These are phyloP conservation scores for Pulveroboletus sp. DNA, from an alignment of 768 basidiomycete species.

Conservation along the genomic window DNA sequence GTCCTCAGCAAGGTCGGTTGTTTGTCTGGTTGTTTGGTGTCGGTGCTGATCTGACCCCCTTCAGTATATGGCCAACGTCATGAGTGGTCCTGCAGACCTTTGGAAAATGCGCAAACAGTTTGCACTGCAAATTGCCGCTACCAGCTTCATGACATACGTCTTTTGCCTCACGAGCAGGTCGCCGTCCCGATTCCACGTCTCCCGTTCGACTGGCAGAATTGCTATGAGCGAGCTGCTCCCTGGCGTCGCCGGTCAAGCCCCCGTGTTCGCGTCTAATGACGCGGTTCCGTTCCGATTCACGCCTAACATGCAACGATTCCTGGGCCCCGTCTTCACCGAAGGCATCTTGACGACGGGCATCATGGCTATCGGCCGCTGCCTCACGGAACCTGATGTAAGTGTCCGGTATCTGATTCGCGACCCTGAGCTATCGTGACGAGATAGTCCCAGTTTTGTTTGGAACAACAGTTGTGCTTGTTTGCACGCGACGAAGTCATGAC, in stretches of 20 bases:
- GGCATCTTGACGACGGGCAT: conserved; percentile 83
- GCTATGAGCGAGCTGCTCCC: conserved; percentile 93
- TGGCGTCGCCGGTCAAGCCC: conserved; percentile 47
- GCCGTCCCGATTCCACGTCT: conserved; percentile 83
- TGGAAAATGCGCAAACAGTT: conserved; percentile 99
- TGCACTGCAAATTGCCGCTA: conserved; percentile 80
- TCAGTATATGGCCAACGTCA: conserved; percentile 88
- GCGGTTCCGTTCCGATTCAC: conserved; percentile 96
- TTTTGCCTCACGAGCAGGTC: conserved; percentile 80
- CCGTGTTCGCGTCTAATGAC: conserved; percentile 75
- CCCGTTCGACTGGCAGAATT: conserved; percentile 83
- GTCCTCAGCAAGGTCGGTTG: conserved; percentile 69
- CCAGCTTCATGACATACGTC: conserved; percentile 89
- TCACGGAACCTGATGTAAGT: conserved; percentile 87
- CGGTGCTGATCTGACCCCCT: neutral
- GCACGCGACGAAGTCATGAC: conserved; percentile 87
- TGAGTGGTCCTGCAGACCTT: conserved; percentile 77
- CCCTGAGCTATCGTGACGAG: neutral
- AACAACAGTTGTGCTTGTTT: conserved; percentile 88
- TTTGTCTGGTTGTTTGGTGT: neutral
- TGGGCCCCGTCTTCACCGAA: conserved; percentile 86
- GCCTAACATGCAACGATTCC: conserved; percentile 91
- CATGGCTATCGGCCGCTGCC: conserved; percentile 84
- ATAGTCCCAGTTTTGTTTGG: conserved; percentile 74
- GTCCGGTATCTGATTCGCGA: neutral